Conservation (phyloP, 805 yeast genomes). For the Komagataella mondaviorum region DNA sequence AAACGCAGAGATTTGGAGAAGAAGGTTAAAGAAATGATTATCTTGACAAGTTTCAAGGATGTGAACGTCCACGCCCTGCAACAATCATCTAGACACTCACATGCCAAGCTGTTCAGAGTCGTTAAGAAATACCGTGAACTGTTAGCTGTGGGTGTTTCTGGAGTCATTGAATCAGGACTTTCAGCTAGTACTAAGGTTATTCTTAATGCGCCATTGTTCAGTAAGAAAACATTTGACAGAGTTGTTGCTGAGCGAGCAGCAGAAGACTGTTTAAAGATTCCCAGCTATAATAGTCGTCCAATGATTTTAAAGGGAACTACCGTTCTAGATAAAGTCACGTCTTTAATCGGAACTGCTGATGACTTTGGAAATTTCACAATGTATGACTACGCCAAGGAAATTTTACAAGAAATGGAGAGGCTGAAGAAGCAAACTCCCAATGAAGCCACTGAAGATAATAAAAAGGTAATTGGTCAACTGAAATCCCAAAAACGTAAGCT, state of each 20-base stretch:
- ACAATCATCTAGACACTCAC: constrained; percentile 88
- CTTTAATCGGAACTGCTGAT: constrained; percentile 17
- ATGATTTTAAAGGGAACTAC: constrained; percentile 35
- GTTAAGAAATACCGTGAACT: constrained; percentile 69
- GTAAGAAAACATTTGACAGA: background rate
- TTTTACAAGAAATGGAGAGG: constrained; percentile 42
- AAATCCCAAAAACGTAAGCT: constrained; percentile 72
- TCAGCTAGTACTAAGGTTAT: constrained; percentile 6
- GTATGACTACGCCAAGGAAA: constrained; percentile 37
- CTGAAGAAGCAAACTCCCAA: constrained; percentile 71
- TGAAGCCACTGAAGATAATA: constrained; percentile 55
- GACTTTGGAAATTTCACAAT: constrained; percentile 29
- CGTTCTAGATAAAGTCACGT: constrained; percentile 43
- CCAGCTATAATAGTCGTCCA: constrained; percentile 45
- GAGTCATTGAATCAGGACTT: constrained; percentile 49
- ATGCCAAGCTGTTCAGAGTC: constrained; percentile 67
- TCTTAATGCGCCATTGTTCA: background rate
- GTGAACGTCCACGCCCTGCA: constrained; percentile 86
- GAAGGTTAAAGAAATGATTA: constrained; percentile 70
- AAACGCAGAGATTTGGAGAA: constrained; percentile 52
- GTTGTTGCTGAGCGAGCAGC: background rate
- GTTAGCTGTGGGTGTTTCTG: constrained; percentile 34
- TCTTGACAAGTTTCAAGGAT: constrained; percentile 95
- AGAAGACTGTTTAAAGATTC: constrained; percentile 16
- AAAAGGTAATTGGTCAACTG: constrained; percentile 55